Conservation (phyloP, 2,329 filamentous ascomycete genomes). For the Calycina marina region DNA sequence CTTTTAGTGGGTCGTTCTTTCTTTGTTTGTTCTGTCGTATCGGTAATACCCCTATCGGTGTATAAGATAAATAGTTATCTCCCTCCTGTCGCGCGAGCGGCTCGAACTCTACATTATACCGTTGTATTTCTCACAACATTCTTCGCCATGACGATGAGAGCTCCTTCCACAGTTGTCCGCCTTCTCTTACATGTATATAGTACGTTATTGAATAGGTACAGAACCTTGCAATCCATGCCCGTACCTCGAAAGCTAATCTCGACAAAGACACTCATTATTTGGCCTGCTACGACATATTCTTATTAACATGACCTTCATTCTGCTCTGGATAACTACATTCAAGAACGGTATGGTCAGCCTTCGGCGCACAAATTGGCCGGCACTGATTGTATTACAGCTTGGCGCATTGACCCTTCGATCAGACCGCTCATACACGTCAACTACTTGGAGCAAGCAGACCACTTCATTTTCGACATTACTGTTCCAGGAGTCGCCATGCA, state of each 20-base stretch:
- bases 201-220: constrained; percentile 16
- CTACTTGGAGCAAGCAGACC: constrained; percentile 14
- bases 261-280: constrained; percentile 16
- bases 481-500: constrained; percentile 13
- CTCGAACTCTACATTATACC: too few relatives aligned
- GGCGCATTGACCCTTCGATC: constrained; percentile 17
- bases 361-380: constrained; percentile 1
- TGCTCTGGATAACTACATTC: constrained; percentile 19
- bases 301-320: constrained; percentile 18
- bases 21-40: too few relatives aligned
- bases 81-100: too few relatives aligned
- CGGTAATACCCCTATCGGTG: too few relatives aligned
- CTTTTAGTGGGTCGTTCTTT: too few relatives aligned
- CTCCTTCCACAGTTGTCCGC: constrained; percentile 9
- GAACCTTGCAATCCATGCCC: not conserved
- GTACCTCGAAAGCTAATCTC: not conserved
- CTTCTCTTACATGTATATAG: constrained; percentile 16
- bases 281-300: constrained; percentile 17
- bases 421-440: constrained; percentile 16
- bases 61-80: too few relatives aligned
- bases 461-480: constrained; percentile 14
- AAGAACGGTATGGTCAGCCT: constrained; percentile 14
- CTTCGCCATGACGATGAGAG: constrained; percentile 6
- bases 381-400: constrained; percentile 8
- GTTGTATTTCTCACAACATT: too few relatives aligned